Evolutionary conservation across 148 eudicot genomes (phyloP), one percentile per base, ranked within the genome.

Genomic region (Nyssa sinensis): DNA sequence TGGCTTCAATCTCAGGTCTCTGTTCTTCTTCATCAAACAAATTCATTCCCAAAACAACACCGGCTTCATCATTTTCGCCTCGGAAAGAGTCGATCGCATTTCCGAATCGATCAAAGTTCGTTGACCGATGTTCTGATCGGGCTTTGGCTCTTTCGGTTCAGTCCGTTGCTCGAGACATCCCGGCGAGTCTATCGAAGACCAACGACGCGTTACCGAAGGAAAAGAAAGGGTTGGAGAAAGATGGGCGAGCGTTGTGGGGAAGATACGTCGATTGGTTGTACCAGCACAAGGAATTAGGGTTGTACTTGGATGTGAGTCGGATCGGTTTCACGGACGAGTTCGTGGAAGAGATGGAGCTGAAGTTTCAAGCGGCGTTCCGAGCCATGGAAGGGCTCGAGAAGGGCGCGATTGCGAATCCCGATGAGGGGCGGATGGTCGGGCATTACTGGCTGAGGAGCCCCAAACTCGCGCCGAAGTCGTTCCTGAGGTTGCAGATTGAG

Each of bases 361-460:
- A 72, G 68, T 69, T 95, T 11, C 78, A 49, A 70, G 71, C 57
- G 66, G 97, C 98, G 21, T 90, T 92, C 47, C 74, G 69, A 78
- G 81, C 74, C 13, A 95, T 95, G 98, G 89, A 78, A 69, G 89
- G 83, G 78, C 81, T 95, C 21, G 98, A 95, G 44, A 89, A 86
- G 37, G 98, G 97, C 1, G 81, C 97, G 62, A 95, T 95, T 79
- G 90, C 98, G 32, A 95, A 95, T 66, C 97, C 97, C 0, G 98
- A 95, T 72, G 98, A 95, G 69, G 88, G 97, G 9, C 74, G 98
- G 33, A 95, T 95, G 98, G 98, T 95, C 10, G 98, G 98, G 7
- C 98, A 95, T 78, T 95, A 95, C 61, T 95, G 98, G 98, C 71
- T 95, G 57, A 85, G 98, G 73, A 86, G 84, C 21, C 82, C 96